Evolutionary conservation across 495 filamentous ascomycete species (phyloP), one percentile per base, ranked within the genome.

Genomic region (Lasiosphaeriaceae sp.): DNA sequence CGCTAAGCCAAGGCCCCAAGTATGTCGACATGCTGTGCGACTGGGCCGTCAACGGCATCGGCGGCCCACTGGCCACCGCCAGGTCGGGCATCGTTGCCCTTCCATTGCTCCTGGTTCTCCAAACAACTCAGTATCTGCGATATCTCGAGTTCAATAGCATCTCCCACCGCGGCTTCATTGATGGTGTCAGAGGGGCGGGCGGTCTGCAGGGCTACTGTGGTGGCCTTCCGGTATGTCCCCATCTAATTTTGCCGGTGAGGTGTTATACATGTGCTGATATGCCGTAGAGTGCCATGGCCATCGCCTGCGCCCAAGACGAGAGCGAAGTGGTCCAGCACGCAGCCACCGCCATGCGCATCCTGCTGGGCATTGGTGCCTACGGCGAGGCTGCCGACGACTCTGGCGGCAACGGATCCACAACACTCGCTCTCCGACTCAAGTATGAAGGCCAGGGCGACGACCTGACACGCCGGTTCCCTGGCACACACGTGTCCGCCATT

Each of bases 271-370:
- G 34, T 14, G 34, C 34, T 37, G 16, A 43, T 12, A 14, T 12
- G 39, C 8, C 12, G 17, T 35, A 60, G 44, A 48, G 66, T 5
- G 66, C 66, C n/a, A 54, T 68, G 23, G 64, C 70, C 16, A 63
- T 71, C 31, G 66, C 68, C 16, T 57, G 55, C 26, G 62, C 70
- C 22, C 34, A 45, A 11, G 57, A 62, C 41, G 70, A 70, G 45
- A 56, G 70, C 66, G 54, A 79, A 67, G 63, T 73, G 54, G 65
- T 77, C 65, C 69, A 77, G 69, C 70, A 72, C 71, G 55, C 64
- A 44, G 39, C 59, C 53, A 60, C 64, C 48, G 60, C 72, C 52
- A 19, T 71, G 23, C 47, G 56, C 11, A 45, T 70, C 39, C 59
- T 62, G 7, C 22, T 70, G 8, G 59, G 54, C 12, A 57, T 73